Evolutionary conservation across 768 basidiomycete genomes (phyloP).

Genomic region (Boletus reticuloceps): DNA sequence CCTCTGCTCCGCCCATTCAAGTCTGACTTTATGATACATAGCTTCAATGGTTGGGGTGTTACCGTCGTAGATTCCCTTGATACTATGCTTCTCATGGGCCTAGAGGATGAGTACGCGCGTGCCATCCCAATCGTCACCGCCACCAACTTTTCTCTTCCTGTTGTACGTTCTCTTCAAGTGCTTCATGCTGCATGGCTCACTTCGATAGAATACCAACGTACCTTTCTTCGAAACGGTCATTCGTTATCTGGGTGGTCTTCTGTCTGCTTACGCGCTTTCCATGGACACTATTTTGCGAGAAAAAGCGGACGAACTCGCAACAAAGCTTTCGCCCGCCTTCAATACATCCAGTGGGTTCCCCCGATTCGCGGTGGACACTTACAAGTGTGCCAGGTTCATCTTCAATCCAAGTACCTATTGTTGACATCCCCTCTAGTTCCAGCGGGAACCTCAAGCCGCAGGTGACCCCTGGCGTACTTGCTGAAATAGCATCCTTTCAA

Average conservation of each 20-base stretch:
- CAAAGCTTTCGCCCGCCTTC: constrained; percentile 71
- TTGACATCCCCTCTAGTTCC: background rate
- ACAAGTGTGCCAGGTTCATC: constrained; percentile 38
- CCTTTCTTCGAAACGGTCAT: constrained; percentile 88
- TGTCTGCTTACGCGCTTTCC: constrained; percentile 80
- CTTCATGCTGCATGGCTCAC: background rate
- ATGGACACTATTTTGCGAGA: constrained; percentile 57
- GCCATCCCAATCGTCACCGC: constrained; percentile 54
- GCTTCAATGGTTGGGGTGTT: constrained; percentile 81
- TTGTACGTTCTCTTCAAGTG: constrained; percentile 31
- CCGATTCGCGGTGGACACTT: constrained; percentile 64
- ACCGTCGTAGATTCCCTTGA: constrained; percentile 82
- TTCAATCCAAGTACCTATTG: background rate
- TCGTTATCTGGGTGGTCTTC: constrained; percentile 83
- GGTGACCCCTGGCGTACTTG: constrained; percentile 46
- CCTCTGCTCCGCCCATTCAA: background rate
- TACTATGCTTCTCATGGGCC: constrained; percentile 79
- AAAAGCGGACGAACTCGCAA: constrained; percentile 76
- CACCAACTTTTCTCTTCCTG: constrained; percentile 46
- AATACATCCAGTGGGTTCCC: constrained; percentile 70
- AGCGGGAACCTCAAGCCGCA: constrained; percentile 18
- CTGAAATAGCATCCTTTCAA: constrained; percentile 81
- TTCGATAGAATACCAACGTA: constrained; percentile 29
- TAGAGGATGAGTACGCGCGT: constrained; percentile 65
- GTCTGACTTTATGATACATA: constrained; percentile 21